Percentiles rank a stretch among this genome's conserved stretches.
These are phyloP conservation scores for Cryptococcus sp. DNA, from an alignment of 1,284 basidiomycete genomes.

Conservation along the genomic window DNA sequence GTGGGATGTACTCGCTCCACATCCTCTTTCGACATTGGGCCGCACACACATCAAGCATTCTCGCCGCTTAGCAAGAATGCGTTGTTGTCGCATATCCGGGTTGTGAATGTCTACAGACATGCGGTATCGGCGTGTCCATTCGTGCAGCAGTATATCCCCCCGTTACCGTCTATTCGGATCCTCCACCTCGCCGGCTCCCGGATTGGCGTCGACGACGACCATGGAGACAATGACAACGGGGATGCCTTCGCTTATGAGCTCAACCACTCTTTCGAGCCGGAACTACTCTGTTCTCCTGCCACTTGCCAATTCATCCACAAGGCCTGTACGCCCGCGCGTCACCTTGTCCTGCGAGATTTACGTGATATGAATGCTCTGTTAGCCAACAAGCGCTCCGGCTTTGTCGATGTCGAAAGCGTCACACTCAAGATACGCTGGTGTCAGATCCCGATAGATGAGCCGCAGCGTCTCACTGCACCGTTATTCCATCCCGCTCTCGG, in stretches of 20 bases:
- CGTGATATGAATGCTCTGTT: neutral
- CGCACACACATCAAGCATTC: neutral
- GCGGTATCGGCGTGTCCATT: constrained; percentile 15
- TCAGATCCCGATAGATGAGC: too few species aligned
- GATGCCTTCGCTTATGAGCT: neutral
- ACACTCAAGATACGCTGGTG: constrained; percentile 8
- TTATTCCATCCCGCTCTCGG: neutral
- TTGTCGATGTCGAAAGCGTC: constrained; percentile 5
- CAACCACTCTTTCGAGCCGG: neutral
- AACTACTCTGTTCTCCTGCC: neutral
- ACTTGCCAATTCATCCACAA: constrained; percentile 18
- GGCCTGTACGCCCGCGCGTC: constrained; percentile 4
- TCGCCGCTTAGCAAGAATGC: constrained; percentile 4
- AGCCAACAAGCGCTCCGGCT: neutral
- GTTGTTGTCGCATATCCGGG: neutral
- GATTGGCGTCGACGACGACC: too few species aligned
- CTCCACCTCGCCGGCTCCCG: constrained; percentile 10
- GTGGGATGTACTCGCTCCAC: constrained; percentile 7
- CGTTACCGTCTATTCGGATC: constrained; percentile 12
- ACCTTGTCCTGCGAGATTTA: constrained; percentile 6
- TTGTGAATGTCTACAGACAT: neutral
- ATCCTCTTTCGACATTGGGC: neutral
- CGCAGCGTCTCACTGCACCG: too few species aligned
- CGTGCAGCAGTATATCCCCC: constrained; percentile 16
- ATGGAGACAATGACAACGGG: too few species aligned